Evolutionary conservation across 306 rosid genomes (phyloP).

Genomic region (Clitoria ternatea): DNA sequence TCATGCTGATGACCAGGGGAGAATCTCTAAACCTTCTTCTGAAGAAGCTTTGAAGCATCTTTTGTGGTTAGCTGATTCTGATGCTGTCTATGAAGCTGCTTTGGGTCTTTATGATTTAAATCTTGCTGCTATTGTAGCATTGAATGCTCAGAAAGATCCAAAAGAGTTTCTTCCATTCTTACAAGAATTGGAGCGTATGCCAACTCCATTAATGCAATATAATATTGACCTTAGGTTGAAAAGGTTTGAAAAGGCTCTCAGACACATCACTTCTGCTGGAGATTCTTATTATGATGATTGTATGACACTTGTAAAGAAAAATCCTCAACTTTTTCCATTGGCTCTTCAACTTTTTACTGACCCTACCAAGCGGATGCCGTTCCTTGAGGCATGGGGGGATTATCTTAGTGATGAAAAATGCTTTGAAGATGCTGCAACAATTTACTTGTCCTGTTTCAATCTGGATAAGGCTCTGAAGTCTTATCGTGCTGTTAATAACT

Average conservation of each 20-base stretch:
- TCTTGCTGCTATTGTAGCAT: conserved; percentile 92
- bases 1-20: conserved; percentile 51
- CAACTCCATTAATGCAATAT: conserved; percentile 68
- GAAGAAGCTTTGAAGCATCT: conserved; percentile 97
- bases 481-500: conserved; percentile 70
- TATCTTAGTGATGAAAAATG: conserved; percentile 65
- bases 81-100: conserved; percentile 87
- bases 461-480: conserved; percentile 86
- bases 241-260: conserved; percentile 87
- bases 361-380: conserved; percentile 57
- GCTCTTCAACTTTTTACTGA: conserved; percentile 79
- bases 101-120: conserved; percentile 95
- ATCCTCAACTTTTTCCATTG: conserved; percentile 80
- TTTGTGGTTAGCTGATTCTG: conserved; percentile 86
- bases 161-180: conserved; percentile 92
- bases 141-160: conserved; percentile 96
- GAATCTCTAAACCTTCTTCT: conserved; percentile 66
- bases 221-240: conserved; percentile 82
- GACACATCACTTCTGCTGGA: conserved; percentile 87
- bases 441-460: conserved; percentile 73
- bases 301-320: conserved; percentile 70
- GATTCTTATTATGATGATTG: conserved; percentile 72
- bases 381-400: conserved; percentile 98
- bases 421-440: conserved; percentile 80
- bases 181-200: conserved; percentile 78